Base-by-base conservation (phyloP, 2,329 filamentous ascomycete species). In the Xylariaceae sp. region DNA sequence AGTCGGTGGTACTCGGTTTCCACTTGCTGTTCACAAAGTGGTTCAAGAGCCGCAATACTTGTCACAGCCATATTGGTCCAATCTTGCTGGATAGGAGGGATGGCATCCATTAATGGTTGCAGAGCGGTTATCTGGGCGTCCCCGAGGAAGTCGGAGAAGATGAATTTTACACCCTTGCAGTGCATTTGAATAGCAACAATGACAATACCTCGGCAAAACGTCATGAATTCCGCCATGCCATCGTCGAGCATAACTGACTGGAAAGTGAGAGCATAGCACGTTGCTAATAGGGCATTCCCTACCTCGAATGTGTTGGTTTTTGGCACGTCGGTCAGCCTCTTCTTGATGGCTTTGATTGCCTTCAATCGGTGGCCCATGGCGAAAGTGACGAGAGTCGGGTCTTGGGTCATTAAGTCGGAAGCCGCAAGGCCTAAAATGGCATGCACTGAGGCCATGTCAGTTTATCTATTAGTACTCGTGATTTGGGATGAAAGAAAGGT, bases 301-400 rank as follows among this genome's bases (percentile, higher is more conserved):
- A 84, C 79, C 53, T 80, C 79, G 46, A 74, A 73, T 0, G 70
- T 72, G 29, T 68, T 70, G 21, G 68, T 64, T 61, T 71, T 70
- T 18, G 77, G 64, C 3, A 71, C 69, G 44, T 74, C 71, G 10
- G 71, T 66, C 2, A 86, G 68, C 0, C 77, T 74, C 58, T 76
- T 76, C 66, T 85, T 84, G 61, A 85, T 80, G 5, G 80, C 77
- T 55, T 77, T 78, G 62, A 61, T 61, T 5, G 86, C 84, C 54
- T 85, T 80, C 49, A 86, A 71, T 18, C 85, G 81, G 66, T 88
- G 85, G 34, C 73, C 73, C 71, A 88, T 80, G 40, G 85, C 84
- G 29, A 79, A 76, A 13, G 77, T 72, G 13, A 77, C 68, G 16
- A 87, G 76, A 55, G 74, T 75, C 1, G 75, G 66, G 54, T 80